phyloP scores from a whole-genome alignment of 2,329 filamentous ascomycete genomes.

The Fusarium staphyleae region DNA sequence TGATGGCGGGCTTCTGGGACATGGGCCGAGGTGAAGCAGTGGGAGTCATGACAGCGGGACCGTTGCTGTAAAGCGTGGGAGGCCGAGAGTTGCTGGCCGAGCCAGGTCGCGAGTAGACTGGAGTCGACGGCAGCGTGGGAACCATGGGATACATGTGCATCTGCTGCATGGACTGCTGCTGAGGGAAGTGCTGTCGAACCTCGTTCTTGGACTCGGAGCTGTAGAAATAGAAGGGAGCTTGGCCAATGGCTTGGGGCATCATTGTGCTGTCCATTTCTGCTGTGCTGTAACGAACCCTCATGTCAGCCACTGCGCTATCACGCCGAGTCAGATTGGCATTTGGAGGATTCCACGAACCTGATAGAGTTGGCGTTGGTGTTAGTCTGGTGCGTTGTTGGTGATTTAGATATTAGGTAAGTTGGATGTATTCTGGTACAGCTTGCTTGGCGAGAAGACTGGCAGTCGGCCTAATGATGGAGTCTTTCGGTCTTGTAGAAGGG shows the following conservation, averaged over 20 bases:
- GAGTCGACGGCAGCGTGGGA: constrained; percentile 66
- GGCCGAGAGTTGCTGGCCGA: constrained; percentile 72
- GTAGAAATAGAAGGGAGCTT: constrained; percentile 88
- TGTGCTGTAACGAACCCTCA: constrained; percentile 7
- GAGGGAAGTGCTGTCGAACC: constrained; percentile 73
- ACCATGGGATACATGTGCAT: constrained; percentile 62
- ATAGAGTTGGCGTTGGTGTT: constrained; percentile 24
- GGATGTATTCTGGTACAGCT: constrained; percentile 37
- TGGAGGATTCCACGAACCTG: constrained; percentile 35
- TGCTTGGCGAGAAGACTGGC: constrained; percentile 29
- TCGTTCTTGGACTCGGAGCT: constrained; percentile 77
- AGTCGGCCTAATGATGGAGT: constrained; percentile 40
- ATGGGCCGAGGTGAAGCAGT: constrained; percentile 77
- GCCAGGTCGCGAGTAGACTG: constrained; percentile 70
- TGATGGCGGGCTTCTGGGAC: constrained; percentile 78
- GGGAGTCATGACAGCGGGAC: constrained; percentile 72
- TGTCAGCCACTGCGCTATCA: constrained; percentile 27
- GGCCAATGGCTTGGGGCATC: constrained; percentile 69
- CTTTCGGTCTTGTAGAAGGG: constrained; percentile 40
- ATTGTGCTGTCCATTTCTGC: constrained; percentile 70
- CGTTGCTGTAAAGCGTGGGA: constrained; percentile 62
- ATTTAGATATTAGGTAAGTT: constrained; percentile 41
- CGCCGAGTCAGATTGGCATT: constrained; percentile 16
- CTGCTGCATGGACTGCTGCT: constrained; percentile 61
- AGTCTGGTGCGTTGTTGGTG: constrained; percentile 11